Evolutionary conservation across 2,329 filamentous ascomycete genomes (phyloP).

Genomic region (Botryotinia narcissicola): DNA sequence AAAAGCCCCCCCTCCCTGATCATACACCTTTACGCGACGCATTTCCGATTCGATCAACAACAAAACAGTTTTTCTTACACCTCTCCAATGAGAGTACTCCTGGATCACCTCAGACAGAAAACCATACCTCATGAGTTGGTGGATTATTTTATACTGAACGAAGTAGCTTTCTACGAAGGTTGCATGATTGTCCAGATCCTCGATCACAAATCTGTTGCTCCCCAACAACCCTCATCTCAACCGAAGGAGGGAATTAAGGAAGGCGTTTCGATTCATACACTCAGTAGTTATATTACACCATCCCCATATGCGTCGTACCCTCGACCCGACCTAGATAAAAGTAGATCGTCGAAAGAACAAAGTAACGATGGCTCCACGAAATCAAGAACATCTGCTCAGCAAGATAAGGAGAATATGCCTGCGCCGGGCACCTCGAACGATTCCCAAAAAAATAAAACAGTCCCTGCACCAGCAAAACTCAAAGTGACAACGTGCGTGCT

Average conservation of each 20-base stretch:
- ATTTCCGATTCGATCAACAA: conserved; percentile 83
- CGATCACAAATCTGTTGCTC: conserved; percentile 71
- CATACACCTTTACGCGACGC: conserved; percentile 77
- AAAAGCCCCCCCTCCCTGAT: conserved; percentile 76
- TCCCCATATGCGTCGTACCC: conserved; percentile 81
- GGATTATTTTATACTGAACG: conserved; percentile 61
- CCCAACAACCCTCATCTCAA: conserved; percentile 57
- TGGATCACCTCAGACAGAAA: conserved; percentile 71
- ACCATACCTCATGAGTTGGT: conserved; percentile 90
- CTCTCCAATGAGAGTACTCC: conserved; percentile 79
- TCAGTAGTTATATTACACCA: conserved; percentile 84
- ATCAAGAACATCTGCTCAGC: conserved; percentile 40
- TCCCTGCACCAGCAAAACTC: conserved; percentile 51
- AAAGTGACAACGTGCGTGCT: conserved; percentile 77
- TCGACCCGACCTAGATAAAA: conserved; percentile 43
- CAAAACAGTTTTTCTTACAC: conserved; percentile 91
- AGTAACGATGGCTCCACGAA: conserved; percentile 36
- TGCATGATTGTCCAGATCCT: conserved; percentile 94
- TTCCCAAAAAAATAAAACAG: conserved; percentile 44
- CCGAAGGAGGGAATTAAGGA: conserved; percentile 58
- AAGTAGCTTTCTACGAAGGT: conserved; percentile 85
- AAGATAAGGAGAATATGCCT: conserved; percentile 60
- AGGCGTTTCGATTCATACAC: conserved; percentile 86
- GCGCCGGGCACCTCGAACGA: conserved; percentile 50
- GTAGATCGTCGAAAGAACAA: conserved; percentile 38